Evolutionary conservation across 495 filamentous ascomycete species (phyloP).

Genomic region (Usnea hakonensis): DNA sequence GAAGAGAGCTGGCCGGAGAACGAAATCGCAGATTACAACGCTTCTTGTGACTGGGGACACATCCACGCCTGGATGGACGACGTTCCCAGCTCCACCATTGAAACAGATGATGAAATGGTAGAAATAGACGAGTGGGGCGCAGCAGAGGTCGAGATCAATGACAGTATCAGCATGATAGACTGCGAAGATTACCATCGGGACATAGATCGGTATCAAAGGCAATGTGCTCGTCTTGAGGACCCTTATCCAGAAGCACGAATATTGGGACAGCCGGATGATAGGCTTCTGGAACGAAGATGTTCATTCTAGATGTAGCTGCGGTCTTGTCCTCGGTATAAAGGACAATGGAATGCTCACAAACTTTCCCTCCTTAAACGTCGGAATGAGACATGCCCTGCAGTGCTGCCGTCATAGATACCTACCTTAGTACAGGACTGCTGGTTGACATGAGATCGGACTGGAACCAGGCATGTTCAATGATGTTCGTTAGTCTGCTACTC

Average conservation of each 20-base stretch:
- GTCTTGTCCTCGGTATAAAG: neutral
- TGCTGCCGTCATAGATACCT: no score
- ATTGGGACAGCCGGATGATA: neutral
- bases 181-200: constrained; percentile 2
- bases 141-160: constrained; percentile 11
- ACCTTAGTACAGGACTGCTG: no score
- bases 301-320: neutral
- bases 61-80: constrained; percentile 14
- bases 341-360: no score
- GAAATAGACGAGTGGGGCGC: constrained; percentile 17
- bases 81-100: constrained; percentile 1
- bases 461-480: no score
- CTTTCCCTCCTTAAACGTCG: no score
- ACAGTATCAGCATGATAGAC: constrained; percentile 16
- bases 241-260: neutral
- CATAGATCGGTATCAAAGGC: constrained; percentile 16
- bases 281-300: neutral
- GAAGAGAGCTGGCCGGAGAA: neutral
- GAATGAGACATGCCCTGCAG: no score
- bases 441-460: no score
- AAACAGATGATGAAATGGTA: neutral
- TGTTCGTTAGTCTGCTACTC: no score
- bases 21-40: neutral
- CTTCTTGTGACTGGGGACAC: neutral
- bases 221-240: neutral